Conservation (phyloP, 106 monocot species). For the Chionographis japonica region DNA sequence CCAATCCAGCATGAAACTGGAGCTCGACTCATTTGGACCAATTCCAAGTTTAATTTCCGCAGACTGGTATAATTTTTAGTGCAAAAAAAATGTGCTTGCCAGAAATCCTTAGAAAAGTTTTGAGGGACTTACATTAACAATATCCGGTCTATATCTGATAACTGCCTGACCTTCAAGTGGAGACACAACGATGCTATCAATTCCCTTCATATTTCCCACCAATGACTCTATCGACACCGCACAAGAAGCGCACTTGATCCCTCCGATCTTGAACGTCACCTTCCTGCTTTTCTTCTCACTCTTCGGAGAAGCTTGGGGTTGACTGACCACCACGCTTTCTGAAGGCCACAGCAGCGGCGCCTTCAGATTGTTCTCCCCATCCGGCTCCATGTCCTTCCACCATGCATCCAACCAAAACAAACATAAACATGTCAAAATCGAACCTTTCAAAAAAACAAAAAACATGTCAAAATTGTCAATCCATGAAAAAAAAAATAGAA, state of each 20-base stretch:
- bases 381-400: conserved; percentile 27
- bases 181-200: conserved; percentile 59
- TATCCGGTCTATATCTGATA: conserved; percentile 44
- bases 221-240: conserved; percentile 56
- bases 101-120: not conserved
- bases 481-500: not conserved
- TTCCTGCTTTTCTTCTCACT: conserved; percentile 32
- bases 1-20: too few species aligned
- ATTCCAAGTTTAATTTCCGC: too few species aligned
- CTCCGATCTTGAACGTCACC: conserved; percentile 53
- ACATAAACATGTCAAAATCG: too few species aligned
- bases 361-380: conserved; percentile 33
- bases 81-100: too few species aligned
- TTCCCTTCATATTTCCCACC: conserved; percentile 46
- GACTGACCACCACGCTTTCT: conserved; percentile 13
- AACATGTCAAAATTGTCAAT: not conserved
- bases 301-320: conserved; percentile 5
- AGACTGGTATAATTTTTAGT: too few species aligned
- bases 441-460: too few species aligned
- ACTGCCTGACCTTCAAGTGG: conserved; percentile 69
- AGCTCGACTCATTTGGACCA: too few species aligned
- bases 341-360: conserved; percentile 35
- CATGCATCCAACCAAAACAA: too few species aligned
- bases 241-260: conserved; percentile 65
- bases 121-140: conserved; percentile 42